Evolutionary conservation across 1,284 basidiomycete genomes (phyloP), one percentile per base, ranked within the genome.

Genomic region (Microbotryum violaceum): DNA sequence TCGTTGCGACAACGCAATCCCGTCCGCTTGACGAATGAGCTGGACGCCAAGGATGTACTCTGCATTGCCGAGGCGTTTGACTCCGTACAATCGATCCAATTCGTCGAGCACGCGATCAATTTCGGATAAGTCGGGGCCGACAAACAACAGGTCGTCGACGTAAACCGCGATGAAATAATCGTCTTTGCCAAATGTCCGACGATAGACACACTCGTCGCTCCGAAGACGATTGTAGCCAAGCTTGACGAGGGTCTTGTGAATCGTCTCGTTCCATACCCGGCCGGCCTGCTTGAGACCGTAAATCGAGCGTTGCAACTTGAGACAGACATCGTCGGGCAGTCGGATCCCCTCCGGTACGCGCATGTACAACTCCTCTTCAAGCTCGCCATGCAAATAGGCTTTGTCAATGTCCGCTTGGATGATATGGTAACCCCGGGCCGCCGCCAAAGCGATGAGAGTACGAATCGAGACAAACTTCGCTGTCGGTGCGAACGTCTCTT

Each of bases 221-320:
- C 31, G 18, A 12, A 62, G 61, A 20, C 68, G 63, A 5, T 46
- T 49, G 49, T 74, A 71, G 6, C 73, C 74, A 3, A 75, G 48
- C 8, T 62, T 47, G 4, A 54, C 54, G 27, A 77, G 61, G 9
- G 69, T 53, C 2, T 49, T 45, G 25, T 70, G 49, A 8, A 78
- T 62, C 9, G 73, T 63, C 33, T 69, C 53, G 50, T 78, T 74
- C 72, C 75, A 79, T 14, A 72, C 64, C 10, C 69, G 67, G 0
- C 74, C 75, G 2, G 78, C 74, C 59, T 79, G 78, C 58, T 75
- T 74, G 4, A 79, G 70, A 4, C 78, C 76, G 66, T 79, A 79
- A 16, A 72, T 53, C 4, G 63, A 58, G 42, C 70, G 62, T 4
- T 65, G 20, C 25, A 70, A 61, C 29, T 46, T 58, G 45, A 56